Conservation (phyloP, 371 early-diverging fungal species). For the Circinella minor region DNA sequence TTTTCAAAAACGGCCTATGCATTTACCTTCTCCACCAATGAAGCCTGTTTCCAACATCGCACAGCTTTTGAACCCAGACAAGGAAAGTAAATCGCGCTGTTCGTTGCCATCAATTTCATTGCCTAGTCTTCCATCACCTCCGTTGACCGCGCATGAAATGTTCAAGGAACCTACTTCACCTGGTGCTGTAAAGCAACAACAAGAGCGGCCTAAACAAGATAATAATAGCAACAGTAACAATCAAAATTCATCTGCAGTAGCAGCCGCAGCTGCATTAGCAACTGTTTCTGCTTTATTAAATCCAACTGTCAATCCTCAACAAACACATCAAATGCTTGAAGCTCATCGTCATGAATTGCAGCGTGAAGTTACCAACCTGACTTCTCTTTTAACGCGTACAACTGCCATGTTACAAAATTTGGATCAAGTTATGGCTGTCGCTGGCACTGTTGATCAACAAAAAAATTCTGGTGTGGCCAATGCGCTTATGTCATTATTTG, state of each 20-base stretch:
- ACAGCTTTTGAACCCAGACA: conserved; percentile 36
- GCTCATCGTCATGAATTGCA: conserved; percentile 68
- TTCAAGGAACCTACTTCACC: conserved; percentile 5
- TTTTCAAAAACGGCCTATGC: conserved; percentile 29
- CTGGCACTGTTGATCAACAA: conserved; percentile 19
- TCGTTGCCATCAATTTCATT: conserved; percentile 25
- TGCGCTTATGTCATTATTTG: conserved; percentile 47
- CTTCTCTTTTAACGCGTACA: conserved; percentile 60
- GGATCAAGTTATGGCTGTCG: conserved; percentile 56
- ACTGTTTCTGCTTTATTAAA: conserved; percentile 37
- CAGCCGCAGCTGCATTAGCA: conserved; percentile 31
- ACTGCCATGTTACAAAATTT: conserved; percentile 65
- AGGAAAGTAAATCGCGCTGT: conserved; percentile 6
- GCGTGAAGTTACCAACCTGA: conserved; percentile 63
- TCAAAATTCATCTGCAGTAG: conserved; percentile 16
- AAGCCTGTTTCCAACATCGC: conserved; percentile 40
- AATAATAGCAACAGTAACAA: conserved; percentile 13
- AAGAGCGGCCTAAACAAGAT: background rate
- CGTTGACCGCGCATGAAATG: conserved; percentile 38
- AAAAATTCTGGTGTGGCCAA: conserved; percentile 30
- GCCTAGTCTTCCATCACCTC: conserved; percentile 45
- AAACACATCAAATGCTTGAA: conserved; percentile 53
- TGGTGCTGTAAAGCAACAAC: background rate
- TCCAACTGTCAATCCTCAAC: conserved; percentile 31
- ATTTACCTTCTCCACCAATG: conserved; percentile 48